Evolutionary conservation across 768 basidiomycete genomes (phyloP), one percentile per base, ranked within the genome.

Genomic region (Suillus bovinus): DNA sequence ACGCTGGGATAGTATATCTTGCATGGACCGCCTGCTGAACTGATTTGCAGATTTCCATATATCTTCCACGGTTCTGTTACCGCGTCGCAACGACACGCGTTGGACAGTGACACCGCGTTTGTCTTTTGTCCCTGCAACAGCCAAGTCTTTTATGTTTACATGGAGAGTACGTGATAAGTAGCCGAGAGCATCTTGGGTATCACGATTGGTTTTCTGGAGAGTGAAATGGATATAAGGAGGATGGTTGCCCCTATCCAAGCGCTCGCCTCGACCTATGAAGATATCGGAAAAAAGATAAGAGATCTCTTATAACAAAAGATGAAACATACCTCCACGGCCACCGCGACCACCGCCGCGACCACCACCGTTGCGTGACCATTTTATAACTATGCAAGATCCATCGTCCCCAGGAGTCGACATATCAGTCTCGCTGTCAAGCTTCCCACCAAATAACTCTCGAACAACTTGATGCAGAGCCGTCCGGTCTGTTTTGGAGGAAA

Each of bases 101-200:
- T 99, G 97, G 1, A 93, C 88, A 1, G 97, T 99, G 17, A 99
- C 94, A 0, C 94, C 97, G 38, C 97, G 90, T 72, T 99, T 99
- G 77, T 99, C 97, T 72, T 99, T 99, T 9, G 97, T 99, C 0
- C 97, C 97, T 4, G 95, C 93, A 29, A 95, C 90, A 27, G 88
- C 86, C 9, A 99, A 80, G 70, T 96, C 93, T 75, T 91, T 94
- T 56, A 86, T 73, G 27, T 80, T 85, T 62, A 88, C 86, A 64
- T 90, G 88, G n/a, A 98, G 79, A 34, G 83, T 81, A 16, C 94
- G 87, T 20, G 92, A 81, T 36, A 99, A 77, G 68, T 96, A 82
- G 1, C 85, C 81, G 24, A 99, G 84, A 2, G 93, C 94, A 70
- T 99, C 97, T 71, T 97, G 95, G 4, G 94, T 97, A 71, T 99